Evolutionary conservation across 225 moss, liverwort and hornwort genomes (phyloP).

Genomic region (Sphagnum contortum): DNA sequence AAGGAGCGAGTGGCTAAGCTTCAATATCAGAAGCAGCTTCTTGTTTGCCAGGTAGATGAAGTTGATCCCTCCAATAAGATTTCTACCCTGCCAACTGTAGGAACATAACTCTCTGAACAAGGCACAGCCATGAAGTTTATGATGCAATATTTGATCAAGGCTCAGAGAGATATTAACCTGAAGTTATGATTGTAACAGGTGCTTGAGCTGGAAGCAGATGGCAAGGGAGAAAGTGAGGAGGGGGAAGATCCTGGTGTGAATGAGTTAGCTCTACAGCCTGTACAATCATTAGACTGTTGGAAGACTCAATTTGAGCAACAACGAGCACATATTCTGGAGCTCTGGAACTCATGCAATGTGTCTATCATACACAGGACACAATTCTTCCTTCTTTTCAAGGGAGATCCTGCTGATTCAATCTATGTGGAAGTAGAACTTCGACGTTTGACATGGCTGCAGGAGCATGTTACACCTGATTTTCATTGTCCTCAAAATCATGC

Average conservation of each 20-base stretch:
- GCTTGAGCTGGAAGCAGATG: slow-evolving; percentile 59
- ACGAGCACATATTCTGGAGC: slow-evolving; percentile 68
- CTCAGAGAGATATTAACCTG: too few species aligned
- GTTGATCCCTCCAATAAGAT: neutral
- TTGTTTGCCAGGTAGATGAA: slow-evolving; percentile 78
- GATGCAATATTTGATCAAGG: too few species aligned
- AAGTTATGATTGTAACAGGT: slow-evolving; percentile 34
- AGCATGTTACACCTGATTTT: slow-evolving; percentile 15
- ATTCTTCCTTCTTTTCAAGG: slow-evolving; percentile 81
- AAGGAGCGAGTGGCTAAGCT: slow-evolving; percentile 99
- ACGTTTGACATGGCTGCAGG: slow-evolving; percentile 81
- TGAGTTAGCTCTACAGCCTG: slow-evolving; percentile 31
- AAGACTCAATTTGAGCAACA: slow-evolving; percentile 67
- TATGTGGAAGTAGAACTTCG: slow-evolving; percentile 95
- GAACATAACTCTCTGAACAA: too few species aligned
- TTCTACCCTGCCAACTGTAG: too few species aligned
- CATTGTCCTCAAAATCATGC: too few species aligned
- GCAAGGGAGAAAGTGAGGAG: slow-evolving; percentile 37
- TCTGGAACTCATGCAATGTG: slow-evolving; percentile 89
- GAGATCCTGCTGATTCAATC: slow-evolving; percentile 77
- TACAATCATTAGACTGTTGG: slow-evolving; percentile 75
- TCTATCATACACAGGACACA: slow-evolving; percentile 94
- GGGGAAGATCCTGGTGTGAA: slow-evolving; percentile 32
- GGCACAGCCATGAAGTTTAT: too few species aligned
- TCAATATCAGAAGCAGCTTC: slow-evolving; percentile 94